Percentiles rank a stretch among this genome's conserved stretches.
phyloP scores from a whole-genome alignment of 257 asterid species.

The Rubia yunnanensis region DNA sequence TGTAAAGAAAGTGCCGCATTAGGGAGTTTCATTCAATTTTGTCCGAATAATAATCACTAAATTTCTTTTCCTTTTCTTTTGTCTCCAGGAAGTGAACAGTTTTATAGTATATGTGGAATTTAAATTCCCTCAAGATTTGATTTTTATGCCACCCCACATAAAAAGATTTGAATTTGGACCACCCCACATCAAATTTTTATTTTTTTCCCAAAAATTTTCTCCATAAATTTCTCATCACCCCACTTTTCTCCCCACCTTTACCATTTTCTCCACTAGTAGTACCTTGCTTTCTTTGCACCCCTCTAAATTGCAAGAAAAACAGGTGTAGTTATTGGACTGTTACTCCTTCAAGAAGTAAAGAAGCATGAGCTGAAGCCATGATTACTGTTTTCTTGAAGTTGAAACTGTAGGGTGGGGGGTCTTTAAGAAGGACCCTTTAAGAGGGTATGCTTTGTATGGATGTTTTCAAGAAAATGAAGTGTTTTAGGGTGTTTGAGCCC shows the following conservation, averaged over 20 bases:
- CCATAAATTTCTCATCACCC: slow-evolving; percentile 2
- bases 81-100: background rate
- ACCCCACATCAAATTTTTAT: background rate
- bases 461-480: slow-evolving; percentile 59
- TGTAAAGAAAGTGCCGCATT: background rate
- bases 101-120: slow-evolving; percentile 8
- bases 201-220: slow-evolving; percentile 3
- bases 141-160: background rate
- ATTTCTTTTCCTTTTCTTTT: background rate
- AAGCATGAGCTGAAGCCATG: slow-evolving; percentile 30
- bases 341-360: slow-evolving; percentile 35
- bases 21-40: background rate
- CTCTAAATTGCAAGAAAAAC: slow-evolving; percentile 1
- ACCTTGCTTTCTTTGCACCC: slow-evolving; percentile 25
- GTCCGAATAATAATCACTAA: background rate
- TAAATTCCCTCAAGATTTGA: slow-evolving; percentile 6
- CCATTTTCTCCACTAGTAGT: slow-evolving; percentile 12
- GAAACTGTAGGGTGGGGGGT: slow-evolving; percentile 16
- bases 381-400: slow-evolving; percentile 32
- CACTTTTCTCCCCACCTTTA: background rate
- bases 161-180: background rate
- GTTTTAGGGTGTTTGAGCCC: slow-evolving; percentile 69
- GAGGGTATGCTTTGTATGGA: slow-evolving; percentile 22
- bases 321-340: no score
- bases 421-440: slow-evolving; percentile 16